Evolutionary conservation across 108 stramenopile genomes (phyloP).

Genomic region (Craspedostauros australis): DNA sequence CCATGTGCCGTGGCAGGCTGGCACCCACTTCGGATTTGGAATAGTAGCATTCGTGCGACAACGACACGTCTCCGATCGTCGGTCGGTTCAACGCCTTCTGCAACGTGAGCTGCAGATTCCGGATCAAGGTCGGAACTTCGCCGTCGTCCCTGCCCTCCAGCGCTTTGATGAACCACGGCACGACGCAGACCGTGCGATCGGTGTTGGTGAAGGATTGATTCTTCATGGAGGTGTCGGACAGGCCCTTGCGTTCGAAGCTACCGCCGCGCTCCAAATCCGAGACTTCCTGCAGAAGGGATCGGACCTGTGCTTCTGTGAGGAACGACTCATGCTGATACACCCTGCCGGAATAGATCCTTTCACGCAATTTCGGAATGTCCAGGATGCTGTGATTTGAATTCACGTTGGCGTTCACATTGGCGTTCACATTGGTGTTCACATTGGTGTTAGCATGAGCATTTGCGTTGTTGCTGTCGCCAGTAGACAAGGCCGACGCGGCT

Average conservation of each 20-base stretch:
- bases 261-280: constrained; percentile 8
- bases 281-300: constrained; percentile 17
- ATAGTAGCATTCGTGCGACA: constrained; percentile 38
- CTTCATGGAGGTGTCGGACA: constrained; percentile 35
- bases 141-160: not conserved
- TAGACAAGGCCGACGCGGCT: no score
- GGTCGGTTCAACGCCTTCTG: constrained; percentile 21
- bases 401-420: no score
- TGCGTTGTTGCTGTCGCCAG: no score
- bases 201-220: constrained; percentile 17
- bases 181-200: constrained; percentile 33
- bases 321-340: constrained; percentile 32
- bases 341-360: constrained; percentile 8
- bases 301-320: constrained; percentile 20
- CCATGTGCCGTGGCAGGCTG: constrained; percentile 28
- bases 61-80: constrained; percentile 16
- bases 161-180: constrained; percentile 35
- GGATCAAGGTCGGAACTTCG: constrained; percentile 4
- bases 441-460: no score
- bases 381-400: no score
- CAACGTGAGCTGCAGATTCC: constrained; percentile 15
- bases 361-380: not conserved
- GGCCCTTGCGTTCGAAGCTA: constrained; percentile 18
- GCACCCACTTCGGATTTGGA: constrained; percentile 24
- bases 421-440: no score